Evolutionary conservation across 441 rosid species (phyloP), one percentile per base, ranked within the genome.

Genomic region (Isatis lusitanica): DNA sequence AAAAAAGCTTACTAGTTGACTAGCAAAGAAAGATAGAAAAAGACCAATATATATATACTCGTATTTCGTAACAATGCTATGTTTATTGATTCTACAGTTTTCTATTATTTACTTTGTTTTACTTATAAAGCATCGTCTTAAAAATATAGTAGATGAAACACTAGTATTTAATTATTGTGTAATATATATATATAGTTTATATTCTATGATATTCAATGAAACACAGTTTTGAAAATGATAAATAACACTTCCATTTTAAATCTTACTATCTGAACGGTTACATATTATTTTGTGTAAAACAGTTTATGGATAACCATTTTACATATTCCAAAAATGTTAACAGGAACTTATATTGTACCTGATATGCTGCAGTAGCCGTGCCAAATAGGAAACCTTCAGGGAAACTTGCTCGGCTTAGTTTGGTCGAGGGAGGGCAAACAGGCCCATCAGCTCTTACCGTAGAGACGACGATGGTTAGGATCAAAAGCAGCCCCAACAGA

Each of bases 361-460:
- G 80, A 28, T 3, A 77, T 4, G 80, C 58, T 0, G 80, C 77
- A 17, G 74, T 66, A 4, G 77, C 78, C 0, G 78, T 78, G 33
- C 77, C 81, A 60, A 78, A 78, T 9, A 78, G 0, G 56, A 78
- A 78, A 0, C 81, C 81, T 66, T 61, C 13, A n/a, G 81, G 81
- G 46, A 67, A 78, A 62, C 70, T 60, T 50, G 17, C 77, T 1
- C 81, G 66, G 35, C 74, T 78, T 3, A 72, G 69, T 44, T 61
- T 61, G 21, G 30, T 16, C 10, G 81, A 15, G 1, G 63, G 11
- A 0, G 80, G 80, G 10, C 80, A 77, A 15, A 71, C 80, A 8
- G 80, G 76, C 11, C 58, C 80, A 13, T 60, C 56, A 7, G 67
- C 76, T 21, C 3, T 65, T 28, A 38, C 44, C n/a, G 33, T 44